phyloP scores from a whole-genome alignment of 2,329 filamentous ascomycete species.

The Fusarium sambucinum region DNA sequence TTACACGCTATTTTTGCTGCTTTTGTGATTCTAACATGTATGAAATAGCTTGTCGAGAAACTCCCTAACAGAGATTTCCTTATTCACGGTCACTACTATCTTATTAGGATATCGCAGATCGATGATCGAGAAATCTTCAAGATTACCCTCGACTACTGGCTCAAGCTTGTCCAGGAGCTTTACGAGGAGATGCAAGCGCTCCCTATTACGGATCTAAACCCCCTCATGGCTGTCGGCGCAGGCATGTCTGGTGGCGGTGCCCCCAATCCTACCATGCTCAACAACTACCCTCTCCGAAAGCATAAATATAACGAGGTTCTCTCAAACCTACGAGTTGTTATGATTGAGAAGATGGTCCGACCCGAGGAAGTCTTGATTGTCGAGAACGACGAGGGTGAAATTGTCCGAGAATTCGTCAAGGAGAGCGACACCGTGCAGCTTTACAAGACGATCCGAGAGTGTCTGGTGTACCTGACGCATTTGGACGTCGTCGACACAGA shows the following conservation, averaged over 20 bases:
- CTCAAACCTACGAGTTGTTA: constrained; percentile 93
- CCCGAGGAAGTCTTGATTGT: constrained; percentile 98
- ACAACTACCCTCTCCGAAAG: constrained; percentile 93
- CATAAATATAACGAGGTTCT: constrained; percentile 97
- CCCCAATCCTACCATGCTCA: constrained; percentile 84
- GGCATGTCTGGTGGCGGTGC: constrained; percentile 83
- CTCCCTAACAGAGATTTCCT: constrained; percentile 95
- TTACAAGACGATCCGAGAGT: constrained; percentile 98
- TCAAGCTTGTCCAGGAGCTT: constrained; percentile 95
- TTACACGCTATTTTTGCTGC: constrained; percentile 26
- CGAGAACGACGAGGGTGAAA: constrained; percentile 99
- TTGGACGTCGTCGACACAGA: constrained; percentile 97
- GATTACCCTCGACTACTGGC: constrained; percentile 99
- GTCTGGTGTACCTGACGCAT: constrained; percentile 96
- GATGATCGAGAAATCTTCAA: constrained; percentile 99
- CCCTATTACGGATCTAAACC: constrained; percentile 92
- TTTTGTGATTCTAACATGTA: constrained; percentile 31
- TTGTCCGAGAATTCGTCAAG: constrained; percentile 98
- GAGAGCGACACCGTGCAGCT: constrained; percentile 99
- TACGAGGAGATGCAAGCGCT: constrained; percentile 99
- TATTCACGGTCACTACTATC: constrained; percentile 95
- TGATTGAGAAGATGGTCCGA: constrained; percentile 99
- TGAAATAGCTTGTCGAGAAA: constrained; percentile 84
- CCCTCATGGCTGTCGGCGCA: constrained; percentile 81
- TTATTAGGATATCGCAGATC: constrained; percentile 98